These are phyloP conservation scores for Parascedosporium putredinis DNA, from an alignment of 2,329 filamentous ascomycete genomes.

Conservation along the genomic window DNA sequence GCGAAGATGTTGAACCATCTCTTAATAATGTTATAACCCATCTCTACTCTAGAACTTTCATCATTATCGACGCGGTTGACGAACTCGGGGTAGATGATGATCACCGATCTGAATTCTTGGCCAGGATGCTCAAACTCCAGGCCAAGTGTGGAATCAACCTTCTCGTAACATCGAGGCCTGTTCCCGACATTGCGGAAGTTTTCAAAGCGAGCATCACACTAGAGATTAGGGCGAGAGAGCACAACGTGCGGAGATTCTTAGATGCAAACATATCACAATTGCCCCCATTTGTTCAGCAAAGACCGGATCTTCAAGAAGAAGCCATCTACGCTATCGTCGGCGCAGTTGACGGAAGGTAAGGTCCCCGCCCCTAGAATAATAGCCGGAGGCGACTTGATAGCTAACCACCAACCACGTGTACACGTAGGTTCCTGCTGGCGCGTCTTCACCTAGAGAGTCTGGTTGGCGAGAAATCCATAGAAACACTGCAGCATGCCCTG, in stretches of 20 bases:
- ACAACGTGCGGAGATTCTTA: conserved; percentile 11
- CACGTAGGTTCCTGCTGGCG: not conserved
- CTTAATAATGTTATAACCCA: too few species aligned
- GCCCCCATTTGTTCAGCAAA: too few species aligned
- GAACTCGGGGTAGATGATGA: conserved; percentile 14
- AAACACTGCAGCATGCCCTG: conserved; percentile 23
- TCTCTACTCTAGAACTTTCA: not conserved
- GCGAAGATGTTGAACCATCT: too few species aligned
- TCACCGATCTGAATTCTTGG: not conserved
- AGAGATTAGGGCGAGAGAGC: conserved; percentile 9
- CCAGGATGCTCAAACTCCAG: not conserved
- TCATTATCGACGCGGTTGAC: conserved; percentile 7
- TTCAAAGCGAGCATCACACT: not conserved
- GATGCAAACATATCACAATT: conserved; percentile 4
- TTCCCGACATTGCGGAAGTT: conserved; percentile 7
- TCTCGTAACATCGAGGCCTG: not conserved
- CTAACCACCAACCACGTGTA: too few species aligned
- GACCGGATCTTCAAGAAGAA: too few species aligned
- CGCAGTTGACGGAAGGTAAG: conserved; percentile 8
- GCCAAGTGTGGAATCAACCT: not conserved
- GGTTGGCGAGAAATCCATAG: conserved; percentile 19
- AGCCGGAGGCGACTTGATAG: too few species aligned
- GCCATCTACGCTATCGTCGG: too few species aligned
- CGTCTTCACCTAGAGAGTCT: conserved; percentile 17
- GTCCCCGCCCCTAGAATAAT: too few species aligned